These are phyloP conservation scores for Saturnispora hagleri DNA, from an alignment of 805 yeast species.

Conservation along the genomic window DNA sequence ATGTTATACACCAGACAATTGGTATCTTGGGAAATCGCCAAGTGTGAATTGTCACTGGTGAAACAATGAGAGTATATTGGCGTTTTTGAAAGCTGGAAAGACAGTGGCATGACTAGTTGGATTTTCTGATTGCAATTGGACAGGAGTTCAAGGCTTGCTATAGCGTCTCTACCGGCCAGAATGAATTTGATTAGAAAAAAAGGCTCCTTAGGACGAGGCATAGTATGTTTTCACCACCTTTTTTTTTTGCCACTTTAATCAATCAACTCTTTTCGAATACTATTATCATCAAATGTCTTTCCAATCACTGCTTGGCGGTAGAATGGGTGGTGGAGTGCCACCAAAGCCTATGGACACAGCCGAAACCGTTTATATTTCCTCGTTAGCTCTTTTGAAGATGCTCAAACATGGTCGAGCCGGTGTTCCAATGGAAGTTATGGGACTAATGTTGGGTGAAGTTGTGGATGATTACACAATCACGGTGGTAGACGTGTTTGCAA, in stretches of 20 bases:
- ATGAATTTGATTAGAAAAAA: not conserved
- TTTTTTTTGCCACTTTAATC: conserved; percentile 6
- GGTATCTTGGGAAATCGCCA: conserved; percentile 79
- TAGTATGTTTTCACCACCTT: not conserved
- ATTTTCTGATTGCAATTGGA: not conserved
- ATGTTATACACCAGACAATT: conserved; percentile 67
- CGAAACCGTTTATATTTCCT: conserved; percentile 93
- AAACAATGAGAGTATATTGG: conserved; percentile 92
- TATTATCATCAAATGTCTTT: conserved; percentile 14
- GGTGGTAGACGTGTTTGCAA: conserved; percentile 96
- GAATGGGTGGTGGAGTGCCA: conserved; percentile 41
- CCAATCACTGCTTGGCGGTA: conserved; percentile 26
- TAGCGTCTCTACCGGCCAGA: conserved; percentile 26
- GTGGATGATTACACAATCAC: conserved; percentile 96
- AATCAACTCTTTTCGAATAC: not conserved
- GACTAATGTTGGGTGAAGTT: conserved; percentile 96
- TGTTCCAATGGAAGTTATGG: conserved; percentile 81
- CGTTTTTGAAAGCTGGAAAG: conserved; percentile 65
- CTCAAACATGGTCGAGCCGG: conserved; percentile 95
- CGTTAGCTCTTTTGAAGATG: conserved; percentile 92
- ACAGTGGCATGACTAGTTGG: conserved; percentile 21
- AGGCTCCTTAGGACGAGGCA: not conserved
- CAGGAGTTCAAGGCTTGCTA: conserved; percentile 3
- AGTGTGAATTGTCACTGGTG: conserved; percentile 48
- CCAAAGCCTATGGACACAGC: conserved; percentile 71